Base-by-base conservation (phyloP, 2,329 filamentous ascomycete genomes). In the Nothophoma quercina region DNA sequence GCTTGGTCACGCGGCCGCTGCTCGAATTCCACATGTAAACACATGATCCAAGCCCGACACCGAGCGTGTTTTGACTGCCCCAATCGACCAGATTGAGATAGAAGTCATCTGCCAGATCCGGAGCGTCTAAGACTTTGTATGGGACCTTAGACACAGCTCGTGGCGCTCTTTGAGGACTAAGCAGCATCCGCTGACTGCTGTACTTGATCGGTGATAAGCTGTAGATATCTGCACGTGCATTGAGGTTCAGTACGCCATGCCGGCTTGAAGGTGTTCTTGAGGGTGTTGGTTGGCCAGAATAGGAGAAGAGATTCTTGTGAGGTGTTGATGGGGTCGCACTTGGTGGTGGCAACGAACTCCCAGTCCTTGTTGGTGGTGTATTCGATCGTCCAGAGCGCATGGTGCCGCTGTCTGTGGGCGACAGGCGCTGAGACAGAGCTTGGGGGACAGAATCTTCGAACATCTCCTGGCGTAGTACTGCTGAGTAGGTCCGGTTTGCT, bases 11-110 rank as follows among this genome's bases (percentile, higher is more conserved):
- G 59, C 90, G 86, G 58, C 93, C 95, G 7, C 89, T 89, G 62
- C 91, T 87, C 4, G 93, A 95, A 72, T 97, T 96, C 95, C 95
- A 99, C 86, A 98, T 95, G 71, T 98, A 99, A 5, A 99, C 95
- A 62, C 91, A 96, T 15, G 89, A 91, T 15, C 93, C 93, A 21
- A 99, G 79, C 0, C 95, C 95, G 34, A 99, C 95, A 6, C 93
- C 95, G 9, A 99, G 82, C 7, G 96, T 89, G 73, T 98, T 96
- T 63, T 90, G 92, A 65, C 91, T 96, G 34, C 95, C 95, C 95
- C 95, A 99, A 69, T 99, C 95, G 3, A 99, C 93, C 21, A 99
- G 79, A 67, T 99, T 99, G 28, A 99, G 81, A 68, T 99, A 99
- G 74, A 98, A 99, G 71, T 99, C 95, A 68, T 99, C 95, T 22